Conservation (phyloP, 2,329 filamentous ascomycete species). For the Nemania serpens region DNA sequence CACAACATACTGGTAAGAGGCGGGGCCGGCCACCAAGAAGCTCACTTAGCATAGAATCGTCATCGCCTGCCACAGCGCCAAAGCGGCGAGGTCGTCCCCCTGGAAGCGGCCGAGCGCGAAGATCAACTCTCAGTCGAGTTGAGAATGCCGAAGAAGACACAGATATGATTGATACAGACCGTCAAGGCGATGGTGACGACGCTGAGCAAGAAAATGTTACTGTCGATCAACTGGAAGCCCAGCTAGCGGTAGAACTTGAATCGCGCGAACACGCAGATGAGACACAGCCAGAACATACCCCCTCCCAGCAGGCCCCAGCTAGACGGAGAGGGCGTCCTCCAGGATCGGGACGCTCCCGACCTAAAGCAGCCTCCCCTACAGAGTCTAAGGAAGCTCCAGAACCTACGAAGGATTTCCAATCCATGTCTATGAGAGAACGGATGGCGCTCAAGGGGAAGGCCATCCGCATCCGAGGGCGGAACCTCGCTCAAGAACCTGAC, state of each 20-base stretch:
- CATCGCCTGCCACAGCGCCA: slow-evolving; percentile 21
- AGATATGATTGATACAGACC: slow-evolving; percentile 24
- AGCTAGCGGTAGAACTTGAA: slow-evolving; percentile 42
- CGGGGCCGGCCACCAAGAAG: slow-evolving; percentile 39
- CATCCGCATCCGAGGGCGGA: slow-evolving; percentile 52
- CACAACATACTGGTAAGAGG: slow-evolving; percentile 34
- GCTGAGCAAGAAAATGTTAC: slow-evolving; percentile 30
- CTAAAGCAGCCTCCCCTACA: slow-evolving; percentile 19
- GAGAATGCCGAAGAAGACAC: slow-evolving; percentile 32
- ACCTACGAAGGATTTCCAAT: slow-evolving; percentile 38
- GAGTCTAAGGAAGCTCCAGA: slow-evolving; percentile 18
- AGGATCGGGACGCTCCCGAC: slow-evolving; percentile 18
- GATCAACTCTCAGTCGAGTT: slow-evolving; percentile 36
- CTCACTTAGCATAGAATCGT: slow-evolving; percentile 27
- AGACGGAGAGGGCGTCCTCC: slow-evolving; percentile 45
- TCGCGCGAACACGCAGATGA: slow-evolving; percentile 14
- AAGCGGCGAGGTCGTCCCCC: slow-evolving; percentile 27
- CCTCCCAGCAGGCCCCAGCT: slow-evolving; percentile 24
- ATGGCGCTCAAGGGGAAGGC: slow-evolving; percentile 59
- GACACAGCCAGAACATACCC: slow-evolving; percentile 8
- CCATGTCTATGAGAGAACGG: slow-evolving; percentile 63
- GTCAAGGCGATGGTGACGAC: slow-evolving; percentile 24
- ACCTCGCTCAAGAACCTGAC: slow-evolving; percentile 11
- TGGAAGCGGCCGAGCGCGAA: slow-evolving; percentile 31
- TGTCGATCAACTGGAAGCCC: slow-evolving; percentile 43